phyloP scores from a whole-genome alignment of 495 filamentous ascomycete species.

The Ramalina peruviana region DNA sequence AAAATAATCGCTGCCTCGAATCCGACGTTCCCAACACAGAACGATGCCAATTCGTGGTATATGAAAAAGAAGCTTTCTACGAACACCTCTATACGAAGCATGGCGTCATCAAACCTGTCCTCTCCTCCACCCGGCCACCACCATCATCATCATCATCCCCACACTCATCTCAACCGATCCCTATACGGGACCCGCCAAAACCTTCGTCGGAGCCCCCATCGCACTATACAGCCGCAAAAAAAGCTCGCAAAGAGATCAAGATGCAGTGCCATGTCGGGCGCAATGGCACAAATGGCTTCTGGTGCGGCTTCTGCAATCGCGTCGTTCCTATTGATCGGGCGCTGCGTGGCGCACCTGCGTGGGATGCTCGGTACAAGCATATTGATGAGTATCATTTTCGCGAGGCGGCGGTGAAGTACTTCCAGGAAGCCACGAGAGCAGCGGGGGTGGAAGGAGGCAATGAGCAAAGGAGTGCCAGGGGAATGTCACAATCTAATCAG shows the following conservation, averaged over 20 bases:
- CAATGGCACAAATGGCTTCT: slow-evolving; percentile 59
- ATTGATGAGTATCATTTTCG: slow-evolving; percentile 65
- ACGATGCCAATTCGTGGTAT: background rate
- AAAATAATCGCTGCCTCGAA: background rate
- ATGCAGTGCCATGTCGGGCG: slow-evolving; percentile 48
- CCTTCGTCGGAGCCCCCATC: slow-evolving; percentile 42
- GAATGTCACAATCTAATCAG: background rate
- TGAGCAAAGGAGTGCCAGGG: background rate
- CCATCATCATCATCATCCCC: background rate
- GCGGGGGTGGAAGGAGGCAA: background rate
- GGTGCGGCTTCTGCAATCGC: slow-evolving; percentile 75
- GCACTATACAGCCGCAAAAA: slow-evolving; percentile 37
- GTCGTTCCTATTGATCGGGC: slow-evolving; percentile 39
- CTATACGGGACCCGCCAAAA: slow-evolving; percentile 36
- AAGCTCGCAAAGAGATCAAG: slow-evolving; percentile 29
- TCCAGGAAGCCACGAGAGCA: background rate
- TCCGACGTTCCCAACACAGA: background rate
- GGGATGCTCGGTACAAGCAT: slow-evolving; percentile 74
- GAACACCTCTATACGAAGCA: background rate
- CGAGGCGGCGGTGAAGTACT: slow-evolving; percentile 22
- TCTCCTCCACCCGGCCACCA: background rate
- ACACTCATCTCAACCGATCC: background rate
- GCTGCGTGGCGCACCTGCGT: slow-evolving; percentile 37
- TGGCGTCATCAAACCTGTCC: background rate
- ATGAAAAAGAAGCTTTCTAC: background rate